These are phyloP conservation scores for Wickerhamomyces mucosus DNA, from an alignment of 805 yeast species.

Conservation along the genomic window DNA sequence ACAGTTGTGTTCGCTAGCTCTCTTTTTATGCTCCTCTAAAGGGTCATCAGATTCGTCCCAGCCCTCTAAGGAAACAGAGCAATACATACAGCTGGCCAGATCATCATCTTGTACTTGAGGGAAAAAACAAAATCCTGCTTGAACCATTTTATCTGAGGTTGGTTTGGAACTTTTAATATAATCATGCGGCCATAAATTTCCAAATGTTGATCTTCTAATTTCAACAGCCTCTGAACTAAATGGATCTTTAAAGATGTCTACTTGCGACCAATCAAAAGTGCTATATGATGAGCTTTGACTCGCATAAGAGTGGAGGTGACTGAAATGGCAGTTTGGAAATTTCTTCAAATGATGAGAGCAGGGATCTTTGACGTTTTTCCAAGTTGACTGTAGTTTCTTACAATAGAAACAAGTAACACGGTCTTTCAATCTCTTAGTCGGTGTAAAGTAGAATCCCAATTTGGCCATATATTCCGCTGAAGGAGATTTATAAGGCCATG, in stretches of 20 bases:
- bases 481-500: constrained; percentile 22
- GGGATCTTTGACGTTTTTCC: constrained; percentile 47
- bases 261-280: constrained; percentile 12
- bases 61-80: constrained; percentile 56
- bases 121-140: constrained; percentile 55
- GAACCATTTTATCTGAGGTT: constrained; percentile 33
- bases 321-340: constrained; percentile 25
- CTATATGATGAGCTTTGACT: constrained; percentile 13
- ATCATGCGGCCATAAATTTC: constrained; percentile 37
- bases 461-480: constrained; percentile 35
- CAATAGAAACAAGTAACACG: constrained; percentile 54
- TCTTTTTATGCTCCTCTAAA: constrained; percentile 40
- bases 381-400: constrained; percentile 41
- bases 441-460: constrained; percentile 56
- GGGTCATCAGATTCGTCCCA: constrained; percentile 69
- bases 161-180: constrained; percentile 30
- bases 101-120: constrained; percentile 43
- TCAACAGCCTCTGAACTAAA: constrained; percentile 19
- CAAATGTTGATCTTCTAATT: constrained; percentile 32
- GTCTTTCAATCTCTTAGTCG: constrained; percentile 38
- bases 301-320: constrained; percentile 17
- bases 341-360: constrained; percentile 32
- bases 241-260: constrained; percentile 26
- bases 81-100: constrained; percentile 52
- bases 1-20: constrained; percentile 30